A percentile compares a stretch with the other conserved stretches of the same genome.
phyloP scores from a whole-genome alignment of 2,329 filamentous ascomycete genomes.

The Trichoderma gracile region DNA sequence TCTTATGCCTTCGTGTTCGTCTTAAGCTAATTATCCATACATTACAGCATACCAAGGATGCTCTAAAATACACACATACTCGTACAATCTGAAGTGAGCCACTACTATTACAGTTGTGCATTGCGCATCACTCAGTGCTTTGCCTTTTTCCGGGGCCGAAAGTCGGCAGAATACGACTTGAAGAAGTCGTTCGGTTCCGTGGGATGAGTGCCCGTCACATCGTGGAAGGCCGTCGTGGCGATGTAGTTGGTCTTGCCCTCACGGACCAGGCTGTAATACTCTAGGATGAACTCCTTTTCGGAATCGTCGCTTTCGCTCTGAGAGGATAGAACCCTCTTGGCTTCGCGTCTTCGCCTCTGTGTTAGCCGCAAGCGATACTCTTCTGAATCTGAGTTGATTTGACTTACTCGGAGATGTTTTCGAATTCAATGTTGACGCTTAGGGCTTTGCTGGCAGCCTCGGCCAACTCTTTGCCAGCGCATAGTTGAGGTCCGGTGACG shows the following conservation, averaged over 20 bases:
- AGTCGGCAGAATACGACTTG: constrained; percentile 42
- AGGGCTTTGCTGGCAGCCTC: constrained; percentile 47
- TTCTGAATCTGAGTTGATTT: not conserved
- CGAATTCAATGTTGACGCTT: constrained; percentile 37
- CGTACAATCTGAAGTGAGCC: no score
- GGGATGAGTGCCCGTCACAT: constrained; percentile 49
- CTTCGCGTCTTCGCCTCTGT: constrained; percentile 19
- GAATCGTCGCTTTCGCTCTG: constrained; percentile 35
- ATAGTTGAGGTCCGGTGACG: constrained; percentile 48
- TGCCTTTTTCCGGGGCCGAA: constrained; percentile 28
- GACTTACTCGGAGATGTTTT: constrained; percentile 31
- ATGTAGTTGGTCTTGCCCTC: constrained; percentile 58
- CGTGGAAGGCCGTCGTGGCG: constrained; percentile 51
- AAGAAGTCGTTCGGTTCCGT: constrained; percentile 53
- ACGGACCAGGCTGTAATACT: constrained; percentile 54
- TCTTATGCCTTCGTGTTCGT: no score
- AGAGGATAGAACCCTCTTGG: constrained; percentile 24
- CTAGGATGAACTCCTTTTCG: constrained; percentile 50
- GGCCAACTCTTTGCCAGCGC: constrained; percentile 49
- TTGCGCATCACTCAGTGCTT: constrained; percentile 15
- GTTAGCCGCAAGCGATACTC: not conserved
- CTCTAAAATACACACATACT: no score
- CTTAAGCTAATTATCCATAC: no score
- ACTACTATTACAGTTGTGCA: no score
- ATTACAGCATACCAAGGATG: no score